A percentile compares a stretch with the other conserved stretches of the same genome.
Conservation (phyloP, 345 rosid genomes). For the Salix arbutifolia region DNA sequence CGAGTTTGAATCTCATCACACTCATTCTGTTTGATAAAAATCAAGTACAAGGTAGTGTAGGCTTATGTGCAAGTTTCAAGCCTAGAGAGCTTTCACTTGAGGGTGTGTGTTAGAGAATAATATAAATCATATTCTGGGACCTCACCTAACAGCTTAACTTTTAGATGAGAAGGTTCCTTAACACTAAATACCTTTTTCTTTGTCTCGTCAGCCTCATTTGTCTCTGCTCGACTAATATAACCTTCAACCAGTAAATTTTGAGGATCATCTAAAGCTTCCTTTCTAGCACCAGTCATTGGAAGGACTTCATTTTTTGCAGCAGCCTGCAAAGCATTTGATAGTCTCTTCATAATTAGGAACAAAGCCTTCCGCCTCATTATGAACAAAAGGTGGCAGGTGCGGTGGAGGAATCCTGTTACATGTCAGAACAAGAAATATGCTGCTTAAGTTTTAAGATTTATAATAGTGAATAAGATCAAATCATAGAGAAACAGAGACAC, state of each 20-base stretch:
- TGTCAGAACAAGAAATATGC: not conserved
- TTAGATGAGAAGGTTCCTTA: too few relatives aligned
- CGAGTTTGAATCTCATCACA: accelerated
- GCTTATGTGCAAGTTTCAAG: too few relatives aligned
- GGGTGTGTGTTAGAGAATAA: too few relatives aligned
- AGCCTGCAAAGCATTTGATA: slow-evolving; percentile 60
- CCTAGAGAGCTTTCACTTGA: too few relatives aligned
- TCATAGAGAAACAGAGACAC: not conserved
- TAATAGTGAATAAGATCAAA: not conserved
- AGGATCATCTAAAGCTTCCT: slow-evolving; percentile 73
- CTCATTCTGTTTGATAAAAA: too few relatives aligned
- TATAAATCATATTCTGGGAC: too few relatives aligned
- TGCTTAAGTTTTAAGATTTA: not conserved
- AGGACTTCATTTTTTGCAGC: slow-evolving; percentile 76
- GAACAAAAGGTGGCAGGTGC: slow-evolving; percentile 83
- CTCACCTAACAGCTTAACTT: too few relatives aligned
- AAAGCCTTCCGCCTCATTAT: slow-evolving; percentile 85
- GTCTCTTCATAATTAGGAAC: slow-evolving; percentile 87
- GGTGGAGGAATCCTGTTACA: slow-evolving; percentile 73
- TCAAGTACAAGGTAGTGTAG: too few relatives aligned
- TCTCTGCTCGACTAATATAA: slow-evolving; percentile 63
- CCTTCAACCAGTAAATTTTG: slow-evolving; percentile 70
- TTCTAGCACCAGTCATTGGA: slow-evolving; percentile 75
- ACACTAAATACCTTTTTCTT: slow-evolving; percentile 47
- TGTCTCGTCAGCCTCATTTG: slow-evolving; percentile 63